A percentile compares a stretch with the other conserved stretches of the same genome.
These are phyloP conservation scores for Zymoseptoria brevis DNA, from an alignment of 2,329 filamentous ascomycete species.

Conservation along the genomic window DNA sequence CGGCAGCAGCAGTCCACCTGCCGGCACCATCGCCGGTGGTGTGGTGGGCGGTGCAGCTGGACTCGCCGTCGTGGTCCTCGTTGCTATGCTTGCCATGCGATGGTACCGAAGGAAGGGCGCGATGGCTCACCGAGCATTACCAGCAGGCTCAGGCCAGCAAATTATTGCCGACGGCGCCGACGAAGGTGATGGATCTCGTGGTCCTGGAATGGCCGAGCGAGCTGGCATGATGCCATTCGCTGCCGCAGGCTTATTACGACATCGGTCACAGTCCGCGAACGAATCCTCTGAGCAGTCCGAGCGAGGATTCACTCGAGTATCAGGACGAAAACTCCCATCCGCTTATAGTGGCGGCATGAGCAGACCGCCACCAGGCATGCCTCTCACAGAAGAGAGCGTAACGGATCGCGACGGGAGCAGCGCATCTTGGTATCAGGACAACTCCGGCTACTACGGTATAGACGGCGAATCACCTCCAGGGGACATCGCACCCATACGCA, in stretches of 20 bases:
- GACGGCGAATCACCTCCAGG: slow-evolving; percentile 20
- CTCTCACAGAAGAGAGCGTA: slow-evolving; percentile 9
- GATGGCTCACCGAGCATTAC: slow-evolving; percentile 20
- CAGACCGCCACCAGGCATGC: slow-evolving; percentile 19
- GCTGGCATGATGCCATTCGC: slow-evolving; percentile 31
- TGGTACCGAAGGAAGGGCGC: slow-evolving; percentile 39
- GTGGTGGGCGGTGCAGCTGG: slow-evolving; percentile 57
- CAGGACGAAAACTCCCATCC: slow-evolving; percentile 42
- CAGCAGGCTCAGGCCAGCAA: slow-evolving; percentile 14
- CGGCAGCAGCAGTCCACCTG: slow-evolving; percentile 31
- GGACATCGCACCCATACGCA: slow-evolving; percentile 4
- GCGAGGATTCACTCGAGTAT: slow-evolving; percentile 40
- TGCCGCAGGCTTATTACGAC: slow-evolving; percentile 19
- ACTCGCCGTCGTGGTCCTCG: slow-evolving; percentile 42
- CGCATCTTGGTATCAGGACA: slow-evolving; percentile 40
- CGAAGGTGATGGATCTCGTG: slow-evolving; percentile 3
- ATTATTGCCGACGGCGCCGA: slow-evolving; percentile 8
- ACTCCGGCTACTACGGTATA: slow-evolving; percentile 35
- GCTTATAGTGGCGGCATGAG: slow-evolving; percentile 43
- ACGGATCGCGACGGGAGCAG: slow-evolving; percentile 21
- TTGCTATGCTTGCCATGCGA: slow-evolving; percentile 46
- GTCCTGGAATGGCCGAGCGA: slow-evolving; percentile 35
- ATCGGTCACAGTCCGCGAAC: neutral
- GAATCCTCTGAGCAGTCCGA: slow-evolving; percentile 25
- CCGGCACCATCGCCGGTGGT: slow-evolving; percentile 51